These are phyloP conservation scores for Fusarium sarcochroum DNA, from an alignment of 2,329 filamentous ascomycete genomes.

Conservation along the genomic window DNA sequence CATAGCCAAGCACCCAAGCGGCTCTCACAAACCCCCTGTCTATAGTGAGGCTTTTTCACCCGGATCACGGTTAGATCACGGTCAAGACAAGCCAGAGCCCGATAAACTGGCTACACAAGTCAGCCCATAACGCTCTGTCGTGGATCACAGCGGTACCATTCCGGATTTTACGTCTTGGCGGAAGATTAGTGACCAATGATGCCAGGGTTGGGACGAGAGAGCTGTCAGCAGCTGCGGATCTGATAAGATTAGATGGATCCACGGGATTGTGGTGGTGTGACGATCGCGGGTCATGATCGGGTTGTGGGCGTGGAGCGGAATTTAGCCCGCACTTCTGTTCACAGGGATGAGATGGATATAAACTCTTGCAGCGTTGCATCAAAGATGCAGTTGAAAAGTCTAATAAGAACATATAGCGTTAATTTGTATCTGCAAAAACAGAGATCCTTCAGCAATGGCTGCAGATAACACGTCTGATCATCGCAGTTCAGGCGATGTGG, in stretches of 20 bases:
- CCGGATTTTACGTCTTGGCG: background rate
- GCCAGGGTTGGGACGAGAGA: background rate
- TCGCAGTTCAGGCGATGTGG: conserved; percentile 33
- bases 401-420: background rate
- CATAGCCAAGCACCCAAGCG: background rate
- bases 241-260: conserved; percentile 48
- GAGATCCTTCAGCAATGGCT: conserved; percentile 16
- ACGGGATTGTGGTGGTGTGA: background rate
- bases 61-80: conserved; percentile 2
- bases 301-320: conserved; percentile 36
- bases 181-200: background rate
- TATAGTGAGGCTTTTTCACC: conserved; percentile 1
- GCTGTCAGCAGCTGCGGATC: conserved; percentile 29
- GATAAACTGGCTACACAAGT: background rate
- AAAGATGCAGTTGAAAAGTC: background rate
- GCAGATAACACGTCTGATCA: conserved; percentile 19
- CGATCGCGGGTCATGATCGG: background rate
- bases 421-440: background rate
- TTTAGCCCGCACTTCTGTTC: background rate
- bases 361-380: conserved; percentile 9
- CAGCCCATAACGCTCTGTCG: background rate
- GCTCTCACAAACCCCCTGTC: background rate
- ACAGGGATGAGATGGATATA: background rate
- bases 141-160: background rate
- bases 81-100: background rate